Evolutionary conservation across 371 early-diverging fungal genomes (phyloP).

Genomic region (Encephalitozoon hellem): DNA sequence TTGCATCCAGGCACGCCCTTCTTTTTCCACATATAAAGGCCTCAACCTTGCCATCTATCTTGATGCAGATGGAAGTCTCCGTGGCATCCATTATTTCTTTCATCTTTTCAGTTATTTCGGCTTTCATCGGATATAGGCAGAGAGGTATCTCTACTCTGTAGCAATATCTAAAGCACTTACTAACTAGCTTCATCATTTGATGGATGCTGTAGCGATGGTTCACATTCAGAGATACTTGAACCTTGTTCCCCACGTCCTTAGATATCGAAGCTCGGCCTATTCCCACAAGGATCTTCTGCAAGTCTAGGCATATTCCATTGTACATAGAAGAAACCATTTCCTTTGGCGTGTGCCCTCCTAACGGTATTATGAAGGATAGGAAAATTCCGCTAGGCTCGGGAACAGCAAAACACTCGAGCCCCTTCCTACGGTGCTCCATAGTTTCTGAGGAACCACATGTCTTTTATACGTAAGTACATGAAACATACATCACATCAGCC

Average conservation of each 20-base stretch:
- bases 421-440: background rate
- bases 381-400: background rate
- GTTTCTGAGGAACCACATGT: background rate
- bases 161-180: background rate
- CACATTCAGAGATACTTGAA: background rate
- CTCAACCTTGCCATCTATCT: constrained; percentile 4
- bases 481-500: constrained; percentile 4
- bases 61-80: background rate
- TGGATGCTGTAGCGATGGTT: background rate
- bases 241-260: background rate
- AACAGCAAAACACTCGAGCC: background rate
- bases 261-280: background rate
- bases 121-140: constrained; percentile 9
- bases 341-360: background rate
- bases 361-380: background rate
- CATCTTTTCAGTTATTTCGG: background rate
- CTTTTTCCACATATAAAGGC: constrained; percentile 16
- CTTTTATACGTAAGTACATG: background rate
- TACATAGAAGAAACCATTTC: background rate
- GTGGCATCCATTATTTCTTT: background rate
- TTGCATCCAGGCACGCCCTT: background rate
- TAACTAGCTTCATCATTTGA: background rate
- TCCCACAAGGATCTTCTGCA: background rate
- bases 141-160: constrained; percentile 9
- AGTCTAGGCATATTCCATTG: constrained; percentile 4